A percentile compares a stretch with the other conserved stretches of the same genome.
Conservation (phyloP, 2,329 filamentous ascomycete genomes). For the Nigrograna mackinnonii region DNA sequence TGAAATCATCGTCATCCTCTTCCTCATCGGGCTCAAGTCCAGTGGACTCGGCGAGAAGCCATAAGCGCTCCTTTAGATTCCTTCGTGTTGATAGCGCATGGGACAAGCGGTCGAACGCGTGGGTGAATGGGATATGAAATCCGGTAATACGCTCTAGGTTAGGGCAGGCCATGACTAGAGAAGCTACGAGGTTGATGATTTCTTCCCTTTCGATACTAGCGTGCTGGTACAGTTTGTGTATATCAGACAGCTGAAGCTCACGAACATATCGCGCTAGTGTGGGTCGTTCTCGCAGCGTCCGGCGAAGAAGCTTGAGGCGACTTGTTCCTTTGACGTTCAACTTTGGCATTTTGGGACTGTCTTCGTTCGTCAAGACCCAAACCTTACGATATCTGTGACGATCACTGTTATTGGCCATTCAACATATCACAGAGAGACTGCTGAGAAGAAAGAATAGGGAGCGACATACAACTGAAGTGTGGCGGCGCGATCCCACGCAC, state of each 20-base stretch:
- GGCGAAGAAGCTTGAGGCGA: conserved; percentile 57
- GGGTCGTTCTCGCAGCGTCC: conserved; percentile 57
- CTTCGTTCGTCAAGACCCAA: conserved; percentile 51
- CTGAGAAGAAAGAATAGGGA: background rate
- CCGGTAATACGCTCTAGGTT: conserved; percentile 60
- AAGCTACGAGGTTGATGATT: conserved; percentile 56
- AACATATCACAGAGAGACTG: background rate
- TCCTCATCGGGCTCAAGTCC: conserved; percentile 24
- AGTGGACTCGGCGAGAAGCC: conserved; percentile 49
- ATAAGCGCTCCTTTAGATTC: conserved; percentile 58
- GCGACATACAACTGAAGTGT: conserved; percentile 53
- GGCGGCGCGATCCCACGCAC: conserved; percentile 59
- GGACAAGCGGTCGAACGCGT: conserved; percentile 58
- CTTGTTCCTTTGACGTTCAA: conserved; percentile 53
- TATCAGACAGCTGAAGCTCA: conserved; percentile 56
- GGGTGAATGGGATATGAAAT: conserved; percentile 56
- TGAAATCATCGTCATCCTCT: conserved; percentile 38
- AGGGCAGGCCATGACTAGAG: conserved; percentile 62
- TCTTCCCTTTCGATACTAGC: conserved; percentile 50
- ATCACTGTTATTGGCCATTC: background rate
- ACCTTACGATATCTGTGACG: conserved; percentile 54
- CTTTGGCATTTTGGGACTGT: conserved; percentile 26
- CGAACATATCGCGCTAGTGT: conserved; percentile 56
- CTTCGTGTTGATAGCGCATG: conserved; percentile 59
- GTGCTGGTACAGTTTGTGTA: conserved; percentile 44